Percentiles rank a stretch among this genome's conserved stretches.
Conservation (phyloP, 2,329 filamentous ascomycete genomes). For the Alternaria triticimaculans region DNA sequence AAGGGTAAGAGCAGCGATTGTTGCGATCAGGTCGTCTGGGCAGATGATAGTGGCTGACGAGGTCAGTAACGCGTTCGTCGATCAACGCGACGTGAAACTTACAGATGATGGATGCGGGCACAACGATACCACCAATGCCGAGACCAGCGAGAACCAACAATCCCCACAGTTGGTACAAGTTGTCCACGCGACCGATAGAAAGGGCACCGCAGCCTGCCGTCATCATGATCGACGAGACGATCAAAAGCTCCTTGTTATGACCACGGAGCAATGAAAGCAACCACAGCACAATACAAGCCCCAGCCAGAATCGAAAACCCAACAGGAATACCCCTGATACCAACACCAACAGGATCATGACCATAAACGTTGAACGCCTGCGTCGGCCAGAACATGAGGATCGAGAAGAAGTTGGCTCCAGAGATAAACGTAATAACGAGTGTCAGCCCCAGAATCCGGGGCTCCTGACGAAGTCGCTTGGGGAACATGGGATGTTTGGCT, state of each 20-base stretch:
- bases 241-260: constrained; percentile 66
- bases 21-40: constrained; percentile 72
- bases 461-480: constrained; percentile 37
- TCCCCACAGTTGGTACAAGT: constrained; percentile 62
- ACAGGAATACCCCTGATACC: constrained; percentile 69
- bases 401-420: constrained; percentile 41
- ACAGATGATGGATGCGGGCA: constrained; percentile 69
- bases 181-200: constrained; percentile 59
- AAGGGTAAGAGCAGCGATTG: constrained; percentile 70
- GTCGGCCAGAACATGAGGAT: constrained; percentile 46
- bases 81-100: background rate
- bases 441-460: constrained; percentile 37
- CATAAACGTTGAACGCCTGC: constrained; percentile 42
- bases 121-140: constrained; percentile 71
- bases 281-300: constrained; percentile 66
- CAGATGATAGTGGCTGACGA: constrained; percentile 67
- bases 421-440: constrained; percentile 42
- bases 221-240: constrained; percentile 67
- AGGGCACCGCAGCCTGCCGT: constrained; percentile 68
- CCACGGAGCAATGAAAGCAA: constrained; percentile 65
- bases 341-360: constrained; percentile 67
- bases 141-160: constrained; percentile 66
- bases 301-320: constrained; percentile 67
- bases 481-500: constrained; percentile 52
- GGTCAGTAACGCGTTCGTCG: constrained; percentile 1